These are phyloP conservation scores for Penicillium brasilianum DNA, from an alignment of 2,329 filamentous ascomycete species.

Conservation along the genomic window DNA sequence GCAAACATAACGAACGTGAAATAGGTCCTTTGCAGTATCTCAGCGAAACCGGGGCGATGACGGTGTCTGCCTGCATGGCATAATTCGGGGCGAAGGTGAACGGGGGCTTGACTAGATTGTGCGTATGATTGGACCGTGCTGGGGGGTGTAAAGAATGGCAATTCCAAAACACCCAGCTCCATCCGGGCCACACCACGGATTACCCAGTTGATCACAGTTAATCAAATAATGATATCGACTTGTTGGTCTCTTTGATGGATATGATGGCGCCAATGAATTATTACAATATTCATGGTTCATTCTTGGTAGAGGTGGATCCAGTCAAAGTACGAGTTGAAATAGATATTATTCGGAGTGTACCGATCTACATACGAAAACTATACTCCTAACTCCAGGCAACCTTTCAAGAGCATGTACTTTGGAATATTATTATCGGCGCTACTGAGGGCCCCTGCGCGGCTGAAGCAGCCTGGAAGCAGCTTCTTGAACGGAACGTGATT, in stretches of 20 bases:
- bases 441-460: not conserved
- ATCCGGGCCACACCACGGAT: not conserved
- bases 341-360: not conserved
- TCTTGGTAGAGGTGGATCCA: not conserved
- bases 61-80: slow-evolving; percentile 5
- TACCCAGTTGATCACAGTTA: not conserved
- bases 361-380: not conserved
- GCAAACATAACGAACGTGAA: not conserved
- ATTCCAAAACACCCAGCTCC: not conserved
- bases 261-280: no score
- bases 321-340: not conserved
- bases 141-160: not conserved
- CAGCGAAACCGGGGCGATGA: not conserved
- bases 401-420: not conserved
- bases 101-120: no score
- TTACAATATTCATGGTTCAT: not conserved
- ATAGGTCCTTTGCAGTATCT: not conserved
- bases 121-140: not conserved
- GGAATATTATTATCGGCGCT: not conserved
- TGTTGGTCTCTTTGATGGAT: no score
- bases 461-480: slow-evolving; percentile 1
- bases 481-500: not conserved
- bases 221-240: no score
- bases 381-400: not conserved
- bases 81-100: not conserved